phyloP scores from a whole-genome alignment of 176 grass and related monocot species.

The Juncus inflexus region DNA sequence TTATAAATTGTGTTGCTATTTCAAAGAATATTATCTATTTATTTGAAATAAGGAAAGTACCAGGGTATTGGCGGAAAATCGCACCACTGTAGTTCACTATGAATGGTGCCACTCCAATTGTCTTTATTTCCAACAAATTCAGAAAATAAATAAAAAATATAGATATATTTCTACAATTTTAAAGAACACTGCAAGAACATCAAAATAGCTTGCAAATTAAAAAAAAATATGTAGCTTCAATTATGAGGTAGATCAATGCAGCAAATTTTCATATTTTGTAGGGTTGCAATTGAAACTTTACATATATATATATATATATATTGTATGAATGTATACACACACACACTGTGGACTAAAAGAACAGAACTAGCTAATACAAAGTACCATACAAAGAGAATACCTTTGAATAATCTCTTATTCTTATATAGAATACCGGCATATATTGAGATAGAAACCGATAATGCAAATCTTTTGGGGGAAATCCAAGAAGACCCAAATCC shows the following conservation, averaged over 20 bases:
- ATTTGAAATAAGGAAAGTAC: constrained; percentile 30
- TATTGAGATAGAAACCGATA: constrained; percentile 96
- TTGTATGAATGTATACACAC: no score
- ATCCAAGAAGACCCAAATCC: constrained; percentile 89
- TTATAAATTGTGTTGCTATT: not conserved
- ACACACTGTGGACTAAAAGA: no score
- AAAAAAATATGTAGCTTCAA: no score
- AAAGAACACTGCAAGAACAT: constrained; percentile 3
- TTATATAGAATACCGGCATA: constrained; percentile 89
- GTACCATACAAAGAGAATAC: constrained; percentile 32
- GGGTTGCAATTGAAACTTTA: not conserved
- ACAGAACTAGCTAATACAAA: constrained; percentile 18
- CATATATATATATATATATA: no score
- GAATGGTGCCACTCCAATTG: constrained; percentile 77
- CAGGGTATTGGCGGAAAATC: constrained; percentile 89
- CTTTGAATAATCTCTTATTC: constrained; percentile 94
- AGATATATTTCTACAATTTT: not conserved
- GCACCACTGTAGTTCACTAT: constrained; percentile 87
- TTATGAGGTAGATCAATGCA: no score
- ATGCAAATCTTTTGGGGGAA: constrained; percentile 85
- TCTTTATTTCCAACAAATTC: constrained; percentile 42
- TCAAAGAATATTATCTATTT: not conserved
- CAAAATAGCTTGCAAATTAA: not conserved
- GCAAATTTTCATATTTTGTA: not conserved
- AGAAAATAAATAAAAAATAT: constrained; percentile 25